Percentiles rank a stretch among this genome's conserved stretches.
Evolutionary conservation across 176 grass and related monocot genomes (phyloP).

Genomic region (bread wheat (Triticum aestivum)): IWGSC_CS_RefSeq_v2.1 NC_057812.1:48304846-48305345

Average conservation of each 20-base stretch:
- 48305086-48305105: neutral
- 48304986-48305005: neutral
- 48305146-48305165: neutral
- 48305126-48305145: neutral
- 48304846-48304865: neutral
- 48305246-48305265: neutral
- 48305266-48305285: neutral
- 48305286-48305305: too few species aligned
- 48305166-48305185: neutral
- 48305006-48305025: neutral
- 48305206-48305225: neutral
- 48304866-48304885: neutral
- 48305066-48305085: neutral
- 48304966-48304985: neutral
- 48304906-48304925: neutral
- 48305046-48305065: neutral
- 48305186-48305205: neutral
- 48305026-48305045: neutral
- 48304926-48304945: neutral
- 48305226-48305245: neutral
- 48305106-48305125: constrained; percentile 4
- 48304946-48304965: neutral
- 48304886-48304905: neutral
- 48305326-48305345: too few species aligned
- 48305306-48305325: neutral